Conservation (phyloP, 108 stramenopile species). For the Skeletonema potamos region DNA sequence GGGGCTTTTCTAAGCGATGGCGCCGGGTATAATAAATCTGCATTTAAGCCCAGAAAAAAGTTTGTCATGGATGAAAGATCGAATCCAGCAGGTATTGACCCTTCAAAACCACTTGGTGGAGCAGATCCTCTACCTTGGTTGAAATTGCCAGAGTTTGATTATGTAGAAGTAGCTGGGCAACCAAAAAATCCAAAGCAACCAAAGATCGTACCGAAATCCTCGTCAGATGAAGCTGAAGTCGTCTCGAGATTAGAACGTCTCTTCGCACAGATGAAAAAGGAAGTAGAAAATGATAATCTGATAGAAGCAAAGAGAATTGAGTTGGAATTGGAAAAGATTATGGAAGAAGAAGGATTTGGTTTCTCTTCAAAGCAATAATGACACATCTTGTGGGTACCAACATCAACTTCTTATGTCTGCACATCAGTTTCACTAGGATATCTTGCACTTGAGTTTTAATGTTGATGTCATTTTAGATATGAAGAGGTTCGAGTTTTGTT, state of each 20-base stretch:
- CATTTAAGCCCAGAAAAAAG: constrained; percentile 37
- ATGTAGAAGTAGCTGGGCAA: constrained; percentile 80
- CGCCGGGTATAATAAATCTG: constrained; percentile 52
- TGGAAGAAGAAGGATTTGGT: constrained; percentile 50
- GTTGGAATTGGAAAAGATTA: constrained; percentile 50
- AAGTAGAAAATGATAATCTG: constrained; percentile 47
- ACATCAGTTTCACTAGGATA: too few species aligned
- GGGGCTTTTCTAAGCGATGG: constrained; percentile 77
- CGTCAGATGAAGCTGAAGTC: constrained; percentile 9
- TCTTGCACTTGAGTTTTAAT: too few species aligned
- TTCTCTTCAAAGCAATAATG: constrained; percentile 7
- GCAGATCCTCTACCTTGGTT: constrained; percentile 80
- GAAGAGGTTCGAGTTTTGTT: constrained; percentile 41
- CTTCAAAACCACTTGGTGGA: constrained; percentile 4
- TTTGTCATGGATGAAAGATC: too few species aligned
- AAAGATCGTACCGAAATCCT: not conserved
- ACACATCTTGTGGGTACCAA: too few species aligned
- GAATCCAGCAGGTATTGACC: not conserved
- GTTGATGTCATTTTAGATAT: not conserved
- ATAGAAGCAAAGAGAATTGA: constrained; percentile 44
- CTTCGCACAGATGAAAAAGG: constrained; percentile 28
- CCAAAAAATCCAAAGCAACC: constrained; percentile 22
- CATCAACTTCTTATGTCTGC: not conserved
- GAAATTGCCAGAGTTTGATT: constrained; percentile 68
- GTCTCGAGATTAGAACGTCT: constrained; percentile 49